Evolutionary conservation across 306 rosid species (phyloP).

Genomic region (Vigna nakashimae): DNA sequence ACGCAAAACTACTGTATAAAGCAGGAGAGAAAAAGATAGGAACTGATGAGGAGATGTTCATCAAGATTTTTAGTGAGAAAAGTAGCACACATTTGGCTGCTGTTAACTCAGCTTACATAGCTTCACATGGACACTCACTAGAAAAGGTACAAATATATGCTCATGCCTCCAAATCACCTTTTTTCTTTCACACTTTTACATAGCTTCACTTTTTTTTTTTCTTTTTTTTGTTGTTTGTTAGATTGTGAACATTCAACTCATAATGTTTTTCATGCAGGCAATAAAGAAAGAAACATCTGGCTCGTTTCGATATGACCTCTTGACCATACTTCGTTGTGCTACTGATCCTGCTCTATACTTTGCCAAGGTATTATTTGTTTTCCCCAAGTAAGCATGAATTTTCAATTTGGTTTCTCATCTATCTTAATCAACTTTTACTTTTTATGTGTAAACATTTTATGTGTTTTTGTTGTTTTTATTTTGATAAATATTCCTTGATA

Average conservation of each 20-base stretch:
- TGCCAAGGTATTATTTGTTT: slow-evolving; percentile 68
- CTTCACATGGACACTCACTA: slow-evolving; percentile 52
- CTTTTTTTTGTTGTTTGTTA: too few relatives aligned
- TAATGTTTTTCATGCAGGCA: slow-evolving; percentile 46
- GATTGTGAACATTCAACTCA: slow-evolving; percentile 3
- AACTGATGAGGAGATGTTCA: slow-evolving; percentile 58
- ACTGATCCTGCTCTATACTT: slow-evolving; percentile 66
- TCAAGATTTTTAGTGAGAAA: slow-evolving; percentile 67
- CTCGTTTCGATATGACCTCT: slow-evolving; percentile 57
- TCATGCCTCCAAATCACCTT: neutral
- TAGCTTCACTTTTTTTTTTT: too few relatives aligned
- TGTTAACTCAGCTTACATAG: slow-evolving; percentile 55
- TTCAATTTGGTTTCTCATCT: neutral
- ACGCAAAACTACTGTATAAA: slow-evolving; percentile 47
- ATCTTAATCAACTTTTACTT: neutral
- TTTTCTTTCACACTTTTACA: too few relatives aligned
- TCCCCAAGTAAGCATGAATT: neutral
- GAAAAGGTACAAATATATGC: slow-evolving; percentile 53
- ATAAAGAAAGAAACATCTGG: slow-evolving; percentile 73
- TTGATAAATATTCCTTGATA: too few relatives aligned
- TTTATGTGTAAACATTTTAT: neutral
- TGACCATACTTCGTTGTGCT: slow-evolving; percentile 65
- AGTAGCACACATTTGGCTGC: slow-evolving; percentile 76
- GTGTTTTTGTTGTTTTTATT: neutral
- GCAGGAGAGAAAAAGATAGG: slow-evolving; percentile 57